Percentiles rank a stretch among this genome's conserved stretches.
These are phyloP conservation scores for Medicago truncatula DNA, from an alignment of 306 rosid species.

Conservation along the genomic window DNA sequence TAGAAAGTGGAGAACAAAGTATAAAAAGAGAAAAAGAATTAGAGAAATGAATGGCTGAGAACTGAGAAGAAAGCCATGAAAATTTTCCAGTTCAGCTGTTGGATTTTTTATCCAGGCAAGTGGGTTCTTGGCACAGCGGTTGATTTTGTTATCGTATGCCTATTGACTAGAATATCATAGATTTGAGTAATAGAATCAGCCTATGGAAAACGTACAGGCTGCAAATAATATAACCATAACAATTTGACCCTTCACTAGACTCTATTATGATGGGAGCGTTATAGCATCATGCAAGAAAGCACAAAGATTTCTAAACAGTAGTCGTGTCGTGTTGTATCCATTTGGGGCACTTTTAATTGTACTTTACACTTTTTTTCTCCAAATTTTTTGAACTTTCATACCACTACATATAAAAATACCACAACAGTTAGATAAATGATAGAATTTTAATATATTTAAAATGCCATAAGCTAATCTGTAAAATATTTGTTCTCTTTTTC, in stretches of 20 bases:
- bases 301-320: background rate
- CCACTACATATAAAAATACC: background rate
- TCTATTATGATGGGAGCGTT: background rate
- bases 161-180: conserved; percentile 10
- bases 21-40: background rate
- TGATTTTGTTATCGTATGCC: background rate
- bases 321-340: background rate
- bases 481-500: conserved; percentile 5
- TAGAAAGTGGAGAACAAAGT: background rate
- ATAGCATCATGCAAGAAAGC: background rate
- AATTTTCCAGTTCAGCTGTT: background rate
- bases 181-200: background rate
- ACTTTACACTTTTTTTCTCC: background rate
- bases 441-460: conserved; percentile 1
- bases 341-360: conserved; percentile 12
- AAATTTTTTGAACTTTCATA: background rate
- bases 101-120: too few species aligned
- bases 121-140: background rate
- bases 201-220: conserved; percentile 12
- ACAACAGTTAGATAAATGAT: background rate
- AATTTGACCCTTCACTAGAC: background rate
- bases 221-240: conserved; percentile 7
- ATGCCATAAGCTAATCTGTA: background rate
- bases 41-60: conserved; percentile 20
- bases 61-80: conserved; percentile 29